Base-by-base conservation (phyloP, 2,329 filamentous ascomycete genomes). In the Chrysosporium queenslandicum region DNA sequence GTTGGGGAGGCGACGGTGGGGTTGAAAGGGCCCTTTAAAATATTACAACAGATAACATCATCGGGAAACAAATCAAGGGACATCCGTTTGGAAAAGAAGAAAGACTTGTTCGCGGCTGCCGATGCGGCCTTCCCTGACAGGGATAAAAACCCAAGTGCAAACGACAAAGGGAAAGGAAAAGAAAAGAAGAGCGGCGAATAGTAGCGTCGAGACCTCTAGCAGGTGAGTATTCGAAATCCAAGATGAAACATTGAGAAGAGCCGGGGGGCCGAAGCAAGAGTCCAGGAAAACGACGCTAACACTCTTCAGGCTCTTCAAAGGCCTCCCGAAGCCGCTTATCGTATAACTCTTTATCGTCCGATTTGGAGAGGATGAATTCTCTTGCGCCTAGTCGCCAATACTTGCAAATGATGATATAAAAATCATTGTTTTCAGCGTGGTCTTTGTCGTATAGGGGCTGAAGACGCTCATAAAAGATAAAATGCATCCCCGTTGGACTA, bases 321-420 rank as follows among this genome's bases (percentile, higher is more conserved):
- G 23, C 27, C 25, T 50, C 30, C 47, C 52, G 48, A 25, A 61
- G 34, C 50, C 40, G 52, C 25, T 56, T 23, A 14, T 59, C 54
- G 32, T 61, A 60, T 18, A 27, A 39, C 8, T 7, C 18, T 23
- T 60, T 45, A 30, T 59, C 58, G 14, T 57, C 23, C 2, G 57
- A 30, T 50, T 58, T 58, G 14, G 34, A 56, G 16, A 39, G 18
- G 21, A 60, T 55, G 2, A 56, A 25, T 3, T 49, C 29, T 12
- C 55, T 23, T 1, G 49, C 54, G 14, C 36, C 54, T 27, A 16
- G 25, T 9, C 55, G 42, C 56, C 54, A 59, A 37, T 60, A 59
- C 14, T 53, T 55, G 32, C 52, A 58, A 4, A 58, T 47, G 8
- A 40, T 53, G 3, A 37, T 41, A n/a, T 57, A 49, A 39, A 50